Evolutionary conservation across 192 early-diverging fungal species (phyloP).

Genomic region (Pecoramyces ruminantium): DNA sequence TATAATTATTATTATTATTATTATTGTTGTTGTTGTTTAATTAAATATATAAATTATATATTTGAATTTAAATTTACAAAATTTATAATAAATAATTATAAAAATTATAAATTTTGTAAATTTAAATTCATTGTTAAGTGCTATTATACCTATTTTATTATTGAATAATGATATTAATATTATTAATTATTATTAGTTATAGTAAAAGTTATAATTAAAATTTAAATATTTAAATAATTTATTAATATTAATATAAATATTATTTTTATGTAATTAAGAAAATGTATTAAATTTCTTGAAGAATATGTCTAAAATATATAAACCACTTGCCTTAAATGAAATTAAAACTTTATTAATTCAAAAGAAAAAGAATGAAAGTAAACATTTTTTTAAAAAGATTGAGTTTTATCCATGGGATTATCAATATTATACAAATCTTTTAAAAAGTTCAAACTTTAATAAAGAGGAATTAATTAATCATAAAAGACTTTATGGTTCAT

Average conservation of each 20-base stretch:
- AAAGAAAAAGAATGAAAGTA: conserved; percentile 5
- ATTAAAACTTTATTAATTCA: conserved; percentile 21
- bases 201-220: too few relatives aligned
- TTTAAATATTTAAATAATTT: too few relatives aligned
- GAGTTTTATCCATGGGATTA: not conserved
- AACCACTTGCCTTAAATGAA: conserved; percentile 31
- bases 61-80: too few relatives aligned
- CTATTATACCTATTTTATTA: too few relatives aligned
- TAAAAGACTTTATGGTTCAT: conserved; percentile 9
- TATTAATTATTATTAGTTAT: too few relatives aligned
- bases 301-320: conserved; percentile 39
- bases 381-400: not conserved
- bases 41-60: too few relatives aligned
- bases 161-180: too few relatives aligned
- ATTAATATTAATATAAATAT: not conserved
- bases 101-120: too few relatives aligned
- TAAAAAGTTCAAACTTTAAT: not conserved
- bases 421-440: not conserved
- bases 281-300: conserved; percentile 74
- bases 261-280: conserved; percentile 17
- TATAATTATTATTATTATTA: too few relatives aligned
- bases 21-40: too few relatives aligned
- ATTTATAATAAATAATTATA: too few relatives aligned
- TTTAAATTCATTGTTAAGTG: too few relatives aligned
- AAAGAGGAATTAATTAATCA: not conserved